Conservation (phyloP, 345 rosid species). For the Draba incana region DNA sequence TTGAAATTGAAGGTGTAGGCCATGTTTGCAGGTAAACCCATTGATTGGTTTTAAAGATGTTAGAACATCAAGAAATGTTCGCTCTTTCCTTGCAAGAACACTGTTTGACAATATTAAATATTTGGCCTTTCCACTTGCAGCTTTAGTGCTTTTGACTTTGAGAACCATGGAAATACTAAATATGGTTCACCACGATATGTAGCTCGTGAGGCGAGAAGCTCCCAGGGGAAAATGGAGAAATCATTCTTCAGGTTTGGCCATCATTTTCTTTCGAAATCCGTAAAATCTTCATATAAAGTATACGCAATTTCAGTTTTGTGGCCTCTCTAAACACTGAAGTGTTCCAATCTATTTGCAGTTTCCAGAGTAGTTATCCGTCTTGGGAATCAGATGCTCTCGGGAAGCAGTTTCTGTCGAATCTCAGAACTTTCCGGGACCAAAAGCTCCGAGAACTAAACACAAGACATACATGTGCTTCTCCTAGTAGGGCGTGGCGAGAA, state of each 20-base stretch:
- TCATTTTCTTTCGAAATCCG: background rate
- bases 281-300: background rate
- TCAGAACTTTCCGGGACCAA: slow-evolving; percentile 79
- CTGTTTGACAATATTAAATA: background rate
- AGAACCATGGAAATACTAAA: slow-evolving; percentile 81
- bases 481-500: slow-evolving; percentile 53
- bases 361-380: slow-evolving; percentile 81
- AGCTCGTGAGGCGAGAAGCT: slow-evolving; percentile 65
- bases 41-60: slow-evolving; percentile 13
- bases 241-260: slow-evolving; percentile 83
- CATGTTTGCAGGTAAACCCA: slow-evolving; percentile 81
- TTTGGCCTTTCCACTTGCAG: slow-evolving; percentile 47
- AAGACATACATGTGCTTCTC: slow-evolving; percentile 51
- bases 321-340: slow-evolving; percentile 14
- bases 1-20: slow-evolving; percentile 94
- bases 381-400: slow-evolving; percentile 89
- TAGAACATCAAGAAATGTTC: background rate
- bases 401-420: slow-evolving; percentile 73
- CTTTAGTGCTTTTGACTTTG: slow-evolving; percentile 83
- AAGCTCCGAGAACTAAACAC: slow-evolving; percentile 57
- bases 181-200: slow-evolving; percentile 77
- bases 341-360: slow-evolving; percentile 58
- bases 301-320: slow-evolving; percentile 14
- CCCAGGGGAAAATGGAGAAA: slow-evolving; percentile 98
- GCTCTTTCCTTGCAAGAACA: slow-evolving; percentile 2